A percentile compares a stretch with the other conserved stretches of the same genome.
phyloP scores from a whole-genome alignment of 768 basidiomycete species.

The Asterophora parasitica region DNA sequence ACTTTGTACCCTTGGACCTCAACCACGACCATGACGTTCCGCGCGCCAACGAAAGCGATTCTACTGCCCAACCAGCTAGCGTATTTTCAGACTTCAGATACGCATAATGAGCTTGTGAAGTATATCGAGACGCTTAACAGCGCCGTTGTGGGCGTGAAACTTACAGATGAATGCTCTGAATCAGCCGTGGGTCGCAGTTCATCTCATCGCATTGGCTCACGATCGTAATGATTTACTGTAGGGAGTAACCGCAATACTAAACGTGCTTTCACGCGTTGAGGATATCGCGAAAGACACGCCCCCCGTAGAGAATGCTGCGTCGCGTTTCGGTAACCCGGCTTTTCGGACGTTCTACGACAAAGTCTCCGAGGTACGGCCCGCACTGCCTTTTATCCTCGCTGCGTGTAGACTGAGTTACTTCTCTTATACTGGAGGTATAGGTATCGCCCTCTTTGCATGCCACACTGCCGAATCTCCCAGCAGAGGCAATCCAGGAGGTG shows the following conservation, averaged over 20 bases:
- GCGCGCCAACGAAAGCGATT: slow-evolving; percentile 65
- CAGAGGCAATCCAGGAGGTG: slow-evolving; percentile 61
- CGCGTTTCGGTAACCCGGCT: slow-evolving; percentile 96
- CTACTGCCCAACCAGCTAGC: slow-evolving; percentile 72
- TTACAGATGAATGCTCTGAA: slow-evolving; percentile 55
- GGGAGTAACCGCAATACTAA: slow-evolving; percentile 60
- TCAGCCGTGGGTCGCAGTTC: slow-evolving; percentile 48
- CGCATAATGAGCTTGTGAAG: slow-evolving; percentile 59
- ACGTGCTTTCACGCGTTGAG: slow-evolving; percentile 64
- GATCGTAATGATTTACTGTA: slow-evolving; percentile 23
- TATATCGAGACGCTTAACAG: slow-evolving; percentile 78
- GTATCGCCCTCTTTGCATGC: slow-evolving; percentile 53
- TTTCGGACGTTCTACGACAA: slow-evolving; percentile 90
- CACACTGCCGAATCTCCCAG: slow-evolving; percentile 50
- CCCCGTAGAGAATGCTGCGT: slow-evolving; percentile 83
- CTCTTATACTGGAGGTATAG: slow-evolving; percentile 27
- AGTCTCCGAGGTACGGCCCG: slow-evolving; percentile 51
- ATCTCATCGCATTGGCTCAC: too few species aligned
- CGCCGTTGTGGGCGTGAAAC: slow-evolving; percentile 68
- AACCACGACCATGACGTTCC: slow-evolving; percentile 30
- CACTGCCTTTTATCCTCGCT: slow-evolving; percentile 1
- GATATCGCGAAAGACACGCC: slow-evolving; percentile 65
- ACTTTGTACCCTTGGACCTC: neutral
- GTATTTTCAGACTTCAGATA: slow-evolving; percentile 73
- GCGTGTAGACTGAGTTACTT: neutral